Percentiles rank a stretch among this genome's conserved stretches.
Conservation (phyloP, 2,329 filamentous ascomycete genomes). For the Dactylellina drechsleri region DNA sequence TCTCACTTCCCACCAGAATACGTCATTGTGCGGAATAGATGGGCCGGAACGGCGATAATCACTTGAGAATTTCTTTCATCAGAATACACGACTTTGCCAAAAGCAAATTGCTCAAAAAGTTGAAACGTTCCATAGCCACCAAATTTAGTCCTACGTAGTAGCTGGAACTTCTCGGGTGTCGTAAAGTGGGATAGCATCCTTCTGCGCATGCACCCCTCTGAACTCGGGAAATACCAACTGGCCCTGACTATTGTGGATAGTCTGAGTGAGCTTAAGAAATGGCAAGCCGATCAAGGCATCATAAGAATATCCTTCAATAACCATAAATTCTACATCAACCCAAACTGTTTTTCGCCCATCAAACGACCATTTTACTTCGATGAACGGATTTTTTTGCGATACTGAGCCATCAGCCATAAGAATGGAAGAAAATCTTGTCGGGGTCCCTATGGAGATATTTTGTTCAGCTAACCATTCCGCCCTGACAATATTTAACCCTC, state of each 20-base stretch:
- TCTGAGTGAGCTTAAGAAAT: constrained; percentile 43
- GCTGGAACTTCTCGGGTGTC: too few relatives aligned
- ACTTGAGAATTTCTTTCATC: too few relatives aligned
- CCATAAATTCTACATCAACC: constrained; percentile 34
- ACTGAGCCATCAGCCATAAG: constrained; percentile 31
- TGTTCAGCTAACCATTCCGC: constrained; percentile 27
- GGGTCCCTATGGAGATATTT: constrained; percentile 15
- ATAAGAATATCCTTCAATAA: constrained; percentile 35
- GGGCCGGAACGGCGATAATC: too few relatives aligned
- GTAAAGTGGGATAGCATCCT: constrained; percentile 15
- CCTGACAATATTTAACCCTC: constrained; percentile 44
- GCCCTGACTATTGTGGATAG: constrained; percentile 40
- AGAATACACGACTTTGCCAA: too few relatives aligned
- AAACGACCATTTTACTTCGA: constrained; percentile 37
- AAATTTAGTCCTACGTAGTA: too few relatives aligned
- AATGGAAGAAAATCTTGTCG: not conserved
- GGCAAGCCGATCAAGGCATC: constrained; percentile 49
- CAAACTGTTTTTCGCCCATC: constrained; percentile 28
- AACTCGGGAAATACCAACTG: constrained; percentile 40
- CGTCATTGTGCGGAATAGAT: too few relatives aligned
- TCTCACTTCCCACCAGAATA: too few relatives aligned
- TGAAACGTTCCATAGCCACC: too few relatives aligned
- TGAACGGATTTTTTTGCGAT: constrained; percentile 13
- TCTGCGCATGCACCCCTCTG: constrained; percentile 4
- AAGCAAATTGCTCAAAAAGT: too few relatives aligned